Evolutionary conservation across 768 basidiomycete genomes (phyloP).

Genomic region (Kwoniella sp.): DNA sequence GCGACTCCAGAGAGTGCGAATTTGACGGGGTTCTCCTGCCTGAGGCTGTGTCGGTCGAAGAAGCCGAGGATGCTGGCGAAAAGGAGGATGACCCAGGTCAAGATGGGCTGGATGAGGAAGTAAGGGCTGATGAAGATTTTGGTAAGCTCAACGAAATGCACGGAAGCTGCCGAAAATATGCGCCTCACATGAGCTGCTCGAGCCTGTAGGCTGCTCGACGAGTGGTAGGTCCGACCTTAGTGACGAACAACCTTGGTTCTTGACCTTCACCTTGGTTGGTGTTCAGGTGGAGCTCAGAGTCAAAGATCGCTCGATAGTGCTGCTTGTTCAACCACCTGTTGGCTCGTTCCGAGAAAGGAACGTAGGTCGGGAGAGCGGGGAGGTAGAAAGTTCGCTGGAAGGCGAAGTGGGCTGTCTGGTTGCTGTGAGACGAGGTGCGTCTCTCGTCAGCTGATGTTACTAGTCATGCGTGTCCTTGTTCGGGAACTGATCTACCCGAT

Average conservation of each 20-base stretch:
- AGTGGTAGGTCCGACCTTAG: conserved; percentile 29
- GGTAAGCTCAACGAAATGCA: background rate
- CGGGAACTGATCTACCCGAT: no score
- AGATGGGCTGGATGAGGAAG: conserved; percentile 29
- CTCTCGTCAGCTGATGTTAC: background rate
- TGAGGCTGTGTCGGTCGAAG: conserved; percentile 23
- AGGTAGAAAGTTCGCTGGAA: conserved; percentile 26
- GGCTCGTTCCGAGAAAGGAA: conserved; percentile 20
- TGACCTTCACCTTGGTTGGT: conserved; percentile 15
- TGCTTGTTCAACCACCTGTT: conserved; percentile 18
- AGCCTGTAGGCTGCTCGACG: conserved; percentile 16
- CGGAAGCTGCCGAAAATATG: conserved; percentile 1
- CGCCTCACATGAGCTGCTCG: conserved; percentile 35
- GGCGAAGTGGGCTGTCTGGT: conserved; percentile 21
- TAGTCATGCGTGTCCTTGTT: no score
- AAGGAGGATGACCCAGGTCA: conserved; percentile 25
- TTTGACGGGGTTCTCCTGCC: conserved; percentile 12
- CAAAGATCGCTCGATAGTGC: conserved; percentile 12
- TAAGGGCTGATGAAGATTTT: conserved; percentile 22
- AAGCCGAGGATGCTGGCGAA: conserved; percentile 29
- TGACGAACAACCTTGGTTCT: conserved; percentile 31
- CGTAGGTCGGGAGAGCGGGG: conserved; percentile 25
- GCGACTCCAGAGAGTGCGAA: conserved; percentile 30
- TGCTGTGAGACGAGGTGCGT: conserved; percentile 4
- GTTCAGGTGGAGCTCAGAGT: conserved; percentile 25